phyloP scores from a whole-genome alignment of 345 rosid genomes.

The Hibiscus mutabilis region DNA sequence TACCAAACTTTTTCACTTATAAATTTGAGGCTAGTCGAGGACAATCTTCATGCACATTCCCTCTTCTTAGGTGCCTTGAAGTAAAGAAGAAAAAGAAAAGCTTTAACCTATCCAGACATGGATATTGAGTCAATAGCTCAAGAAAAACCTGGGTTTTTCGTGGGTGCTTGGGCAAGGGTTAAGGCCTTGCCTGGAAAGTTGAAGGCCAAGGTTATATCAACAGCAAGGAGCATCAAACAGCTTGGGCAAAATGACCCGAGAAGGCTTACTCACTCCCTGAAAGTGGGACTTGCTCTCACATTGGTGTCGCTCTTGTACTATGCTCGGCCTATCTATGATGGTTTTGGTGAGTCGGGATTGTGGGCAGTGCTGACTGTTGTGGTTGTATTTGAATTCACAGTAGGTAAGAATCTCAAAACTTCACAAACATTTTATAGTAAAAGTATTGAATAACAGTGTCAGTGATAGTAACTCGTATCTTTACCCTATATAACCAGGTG shows the following conservation, averaged over 20 bases:
- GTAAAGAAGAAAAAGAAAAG: not conserved
- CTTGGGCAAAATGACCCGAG: constrained; percentile 66
- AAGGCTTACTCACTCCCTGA: constrained; percentile 60
- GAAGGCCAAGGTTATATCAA: constrained; percentile 21
- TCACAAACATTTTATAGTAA: not conserved
- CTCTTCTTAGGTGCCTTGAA: constrained; percentile 4
- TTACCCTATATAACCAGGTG: constrained; percentile 34
- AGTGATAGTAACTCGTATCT: not conserved
- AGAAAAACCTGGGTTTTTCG: constrained; percentile 20
- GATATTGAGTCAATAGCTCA: constrained; percentile 34
- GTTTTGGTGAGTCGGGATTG: constrained; percentile 66
- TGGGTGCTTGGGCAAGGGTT: constrained; percentile 22
- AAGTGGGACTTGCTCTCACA: constrained; percentile 78
- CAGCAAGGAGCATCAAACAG: constrained; percentile 30
- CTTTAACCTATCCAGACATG: constrained; percentile 14
- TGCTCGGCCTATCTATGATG: constrained; percentile 50
- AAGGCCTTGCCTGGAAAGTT: constrained; percentile 24
- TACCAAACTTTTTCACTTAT: constrained; percentile 29
- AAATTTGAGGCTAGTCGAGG: constrained; percentile 28
- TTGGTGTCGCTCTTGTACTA: constrained; percentile 63
- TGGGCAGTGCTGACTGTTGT: constrained; percentile 91
- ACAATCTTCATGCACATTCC: not conserved
- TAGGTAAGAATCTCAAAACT: constrained; percentile 39
- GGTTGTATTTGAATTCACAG: constrained; percentile 69
- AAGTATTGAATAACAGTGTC: not conserved